Evolutionary conservation across 148 eudicot species (phyloP).

Genomic region (Nyssa sinensis): DNA sequence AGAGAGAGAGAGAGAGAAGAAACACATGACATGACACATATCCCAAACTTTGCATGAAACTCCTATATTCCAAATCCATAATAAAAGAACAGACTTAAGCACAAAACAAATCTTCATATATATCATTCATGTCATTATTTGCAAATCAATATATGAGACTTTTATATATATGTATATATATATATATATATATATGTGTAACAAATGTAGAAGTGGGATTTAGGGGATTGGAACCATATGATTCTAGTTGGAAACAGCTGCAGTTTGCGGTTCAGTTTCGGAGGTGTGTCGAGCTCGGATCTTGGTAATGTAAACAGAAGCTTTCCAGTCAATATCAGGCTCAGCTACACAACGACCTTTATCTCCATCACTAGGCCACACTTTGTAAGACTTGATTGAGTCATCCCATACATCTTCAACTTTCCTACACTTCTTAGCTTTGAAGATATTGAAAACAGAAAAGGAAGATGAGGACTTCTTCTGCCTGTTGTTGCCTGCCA

Average conservation of each 20-base stretch:
- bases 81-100: too few species aligned
- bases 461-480: not conserved
- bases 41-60: not conserved
- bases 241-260: not conserved
- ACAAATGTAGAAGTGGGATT: too few species aligned
- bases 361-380: not conserved
- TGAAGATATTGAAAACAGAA: not conserved
- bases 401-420: not conserved
- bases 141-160: too few species aligned
- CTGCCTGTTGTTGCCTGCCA: not conserved
- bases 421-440: not conserved
- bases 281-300: not conserved
- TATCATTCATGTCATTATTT: too few species aligned
- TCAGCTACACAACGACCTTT: conserved; percentile 24
- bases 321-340: conserved; percentile 31
- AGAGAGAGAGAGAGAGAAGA: too few species aligned
- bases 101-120: not conserved
- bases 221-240: not conserved
- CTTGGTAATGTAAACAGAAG: conserved; percentile 25
- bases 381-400: not conserved
- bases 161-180: too few species aligned
- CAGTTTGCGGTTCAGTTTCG: not conserved
- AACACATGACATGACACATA: not conserved
- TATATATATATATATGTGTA: too few species aligned
- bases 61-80: too few species aligned